Conservation (phyloP, 768 basidiomycete genomes). For the Epithele typhae region DNA sequence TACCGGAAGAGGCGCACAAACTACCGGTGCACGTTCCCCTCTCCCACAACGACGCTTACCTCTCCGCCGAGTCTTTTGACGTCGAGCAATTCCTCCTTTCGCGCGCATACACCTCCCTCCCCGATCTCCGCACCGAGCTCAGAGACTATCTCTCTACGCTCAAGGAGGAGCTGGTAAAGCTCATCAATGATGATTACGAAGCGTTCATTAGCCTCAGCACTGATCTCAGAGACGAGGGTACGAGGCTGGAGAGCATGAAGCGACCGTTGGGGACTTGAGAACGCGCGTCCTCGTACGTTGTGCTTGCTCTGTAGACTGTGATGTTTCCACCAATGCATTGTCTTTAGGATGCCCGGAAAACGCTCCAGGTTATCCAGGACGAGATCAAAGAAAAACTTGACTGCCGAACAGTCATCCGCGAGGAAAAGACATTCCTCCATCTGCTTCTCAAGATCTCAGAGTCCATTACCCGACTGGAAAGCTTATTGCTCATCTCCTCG, state of each 20-base stretch:
- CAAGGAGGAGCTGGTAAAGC: constrained; percentile 90
- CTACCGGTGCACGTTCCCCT: constrained; percentile 68
- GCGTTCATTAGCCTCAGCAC: constrained; percentile 96
- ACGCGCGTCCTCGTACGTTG: constrained; percentile 62
- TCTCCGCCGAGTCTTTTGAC: constrained; percentile 66
- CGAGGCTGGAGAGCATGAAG: constrained; percentile 62
- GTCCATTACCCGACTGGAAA: constrained; percentile 83
- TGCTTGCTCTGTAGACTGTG: background rate
- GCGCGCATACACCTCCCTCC: constrained; percentile 77
- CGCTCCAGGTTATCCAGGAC: constrained; percentile 63
- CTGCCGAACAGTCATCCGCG: constrained; percentile 70
- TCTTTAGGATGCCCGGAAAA: constrained; percentile 54
- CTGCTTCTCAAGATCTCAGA: constrained; percentile 91
- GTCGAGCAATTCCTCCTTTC: constrained; percentile 88
- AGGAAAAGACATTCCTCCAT: constrained; percentile 86
- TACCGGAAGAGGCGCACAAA: constrained; percentile 30
- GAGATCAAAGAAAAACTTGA: constrained; percentile 76
- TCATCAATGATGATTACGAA: constrained; percentile 98
- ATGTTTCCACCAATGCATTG: constrained; percentile 1
- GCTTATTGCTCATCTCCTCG: constrained; percentile 67
- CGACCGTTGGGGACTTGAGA: constrained; percentile 63
- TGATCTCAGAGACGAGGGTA: constrained; percentile 82
- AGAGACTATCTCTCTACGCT: constrained; percentile 78
- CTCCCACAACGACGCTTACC: constrained; percentile 72
- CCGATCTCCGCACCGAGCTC: constrained; percentile 84